Evolutionary conservation across 202 grass and related monocot species (phyloP).

Genomic region (Alloteropsis angusta): DNA sequence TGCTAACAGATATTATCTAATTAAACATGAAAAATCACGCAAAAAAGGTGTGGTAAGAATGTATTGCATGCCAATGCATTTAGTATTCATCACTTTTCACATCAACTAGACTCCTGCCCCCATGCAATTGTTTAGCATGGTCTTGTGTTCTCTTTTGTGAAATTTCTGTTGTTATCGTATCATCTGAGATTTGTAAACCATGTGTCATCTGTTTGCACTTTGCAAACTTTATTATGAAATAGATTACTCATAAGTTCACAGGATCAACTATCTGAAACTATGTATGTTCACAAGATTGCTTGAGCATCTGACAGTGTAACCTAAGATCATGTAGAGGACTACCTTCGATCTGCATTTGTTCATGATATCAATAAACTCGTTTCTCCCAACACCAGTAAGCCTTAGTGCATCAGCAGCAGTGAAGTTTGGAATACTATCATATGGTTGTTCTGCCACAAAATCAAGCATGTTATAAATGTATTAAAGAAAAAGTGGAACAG

Average conservation of each 20-base stretch:
- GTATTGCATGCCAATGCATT: conserved; percentile 8
- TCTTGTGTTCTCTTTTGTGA: neutral
- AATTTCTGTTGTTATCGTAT: neutral
- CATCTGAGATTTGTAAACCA: neutral
- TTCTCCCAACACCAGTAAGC: conserved; percentile 91
- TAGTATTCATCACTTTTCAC: neutral
- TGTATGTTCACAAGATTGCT: conserved; percentile 20
- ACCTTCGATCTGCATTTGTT: conserved; percentile 99
- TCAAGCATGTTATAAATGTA: conserved; percentile 32
- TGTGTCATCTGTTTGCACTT: neutral
- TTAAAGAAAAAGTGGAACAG: neutral
- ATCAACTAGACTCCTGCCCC: neutral
- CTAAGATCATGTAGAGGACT: neutral
- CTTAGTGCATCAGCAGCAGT: conserved; percentile 90
- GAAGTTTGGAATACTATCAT: conserved; percentile 99
- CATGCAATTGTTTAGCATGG: neutral
- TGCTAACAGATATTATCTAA: conserved; percentile 10
- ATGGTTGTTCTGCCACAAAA: conserved; percentile 87
- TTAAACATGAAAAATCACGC: conserved; percentile 7
- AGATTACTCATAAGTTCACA: neutral
- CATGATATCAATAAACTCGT: conserved; percentile 99
- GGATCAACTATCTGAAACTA: conserved; percentile 7
- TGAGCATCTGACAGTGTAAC: neutral
- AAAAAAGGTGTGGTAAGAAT: neutral
- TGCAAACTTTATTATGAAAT: neutral